phyloP scores from a whole-genome alignment of 1,284 basidiomycete genomes.

The Leccinum pachyderme region DNA sequence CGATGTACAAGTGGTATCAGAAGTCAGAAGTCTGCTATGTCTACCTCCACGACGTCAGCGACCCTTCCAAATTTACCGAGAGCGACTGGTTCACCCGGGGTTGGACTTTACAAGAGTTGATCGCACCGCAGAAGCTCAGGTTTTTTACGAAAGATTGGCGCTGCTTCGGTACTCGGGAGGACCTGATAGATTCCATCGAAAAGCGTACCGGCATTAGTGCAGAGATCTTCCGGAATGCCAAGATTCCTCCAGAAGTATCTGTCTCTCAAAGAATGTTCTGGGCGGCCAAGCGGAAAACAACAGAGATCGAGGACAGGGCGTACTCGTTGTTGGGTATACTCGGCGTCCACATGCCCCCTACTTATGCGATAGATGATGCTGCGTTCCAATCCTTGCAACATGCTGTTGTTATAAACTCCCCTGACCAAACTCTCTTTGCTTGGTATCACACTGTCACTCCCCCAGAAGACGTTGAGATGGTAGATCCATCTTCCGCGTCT shows the following conservation, averaged over 20 bases:
- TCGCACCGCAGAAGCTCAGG: conserved; percentile 24
- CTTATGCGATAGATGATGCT: conserved; percentile 23
- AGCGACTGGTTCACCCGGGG: conserved; percentile 32
- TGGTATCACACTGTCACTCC: conserved; percentile 16
- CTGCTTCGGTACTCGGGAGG: conserved; percentile 20
- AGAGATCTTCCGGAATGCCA: conserved; percentile 13
- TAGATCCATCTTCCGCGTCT: not conserved
- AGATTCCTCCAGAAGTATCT: conserved; percentile 9
- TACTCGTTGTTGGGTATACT: conserved; percentile 32
- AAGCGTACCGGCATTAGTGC: conserved; percentile 18
- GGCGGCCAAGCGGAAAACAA: conserved; percentile 22
- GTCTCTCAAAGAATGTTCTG: conserved; percentile 31
- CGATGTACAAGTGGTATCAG: conserved; percentile 32
- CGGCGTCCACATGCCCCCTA: conserved; percentile 13
- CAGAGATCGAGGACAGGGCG: conserved; percentile 22
- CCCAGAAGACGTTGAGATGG: conserved; percentile 10
- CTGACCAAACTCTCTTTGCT: conserved; percentile 31
- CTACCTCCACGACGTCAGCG: conserved; percentile 27
- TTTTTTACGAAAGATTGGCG: conserved; percentile 28
- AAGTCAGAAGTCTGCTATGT: conserved; percentile 25
- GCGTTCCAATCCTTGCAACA: conserved; percentile 26
- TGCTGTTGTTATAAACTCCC: conserved; percentile 14
- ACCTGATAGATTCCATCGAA: conserved; percentile 13
- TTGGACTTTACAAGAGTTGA: conserved; percentile 31
- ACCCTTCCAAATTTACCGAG: conserved; percentile 11